Evolutionary conservation across 768 basidiomycete species (phyloP), one percentile per base, ranked within the genome.

Genomic region (Boletus rubescentipes): DNA sequence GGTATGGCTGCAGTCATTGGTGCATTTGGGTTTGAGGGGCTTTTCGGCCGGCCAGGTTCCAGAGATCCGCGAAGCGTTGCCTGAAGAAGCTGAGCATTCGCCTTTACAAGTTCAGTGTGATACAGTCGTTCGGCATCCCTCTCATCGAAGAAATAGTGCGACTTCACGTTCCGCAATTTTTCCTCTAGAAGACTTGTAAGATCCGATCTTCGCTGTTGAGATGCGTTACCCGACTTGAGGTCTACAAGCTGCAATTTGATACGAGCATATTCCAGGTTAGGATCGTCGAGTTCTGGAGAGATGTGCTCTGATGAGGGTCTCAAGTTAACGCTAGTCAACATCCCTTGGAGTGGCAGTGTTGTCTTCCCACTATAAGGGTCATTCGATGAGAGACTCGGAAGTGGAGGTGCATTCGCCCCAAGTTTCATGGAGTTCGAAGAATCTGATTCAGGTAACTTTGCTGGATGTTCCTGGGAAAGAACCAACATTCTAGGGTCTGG

Each of bases 101-200:
- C 73, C 59, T 80, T 81, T 39, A 79, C 70, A 29, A 81, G 79
- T 63, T 85, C 81, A 16, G 71, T 68, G 29, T 68, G 74, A 68
- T 85, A 90, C 21, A 76, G 66, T 5, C 70, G 74, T 61, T 87
- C 78, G 2, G 89, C 89, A 55, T 88, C 85, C 50, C 72, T 74
- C 60, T 82, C 77, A 51, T 89, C 78, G 63, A 93, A 93, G 51
- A 91, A 80, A 60, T 90, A 90, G 66, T 86, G 75, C 21, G 73
- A 71, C 62, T 79, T 79, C 23, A 84, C 65, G 21, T 63, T 68
- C 40, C 73, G 66, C 37, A 90, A 67, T 37, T 74, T 80, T 44
- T 71, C 62, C 10, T 75, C 77, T 35, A 89, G 66, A 26, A 72
- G 64, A 51, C 68, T 70, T 12, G 75, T 59, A 26, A 71, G 62